phyloP scores from a whole-genome alignment of 306 rosid genomes.

The Cicer arietinum region DNA sequence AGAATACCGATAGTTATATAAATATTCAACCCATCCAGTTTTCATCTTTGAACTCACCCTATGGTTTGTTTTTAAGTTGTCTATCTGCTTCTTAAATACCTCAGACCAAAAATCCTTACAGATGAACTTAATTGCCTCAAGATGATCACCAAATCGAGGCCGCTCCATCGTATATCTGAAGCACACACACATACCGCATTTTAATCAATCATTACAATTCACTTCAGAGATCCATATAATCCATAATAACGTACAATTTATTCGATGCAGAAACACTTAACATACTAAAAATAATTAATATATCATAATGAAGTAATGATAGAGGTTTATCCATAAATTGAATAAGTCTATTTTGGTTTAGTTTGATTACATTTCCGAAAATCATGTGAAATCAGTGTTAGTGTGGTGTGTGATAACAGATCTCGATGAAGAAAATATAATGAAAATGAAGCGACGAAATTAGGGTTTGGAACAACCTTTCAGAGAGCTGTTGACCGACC shows the following conservation, averaged over 20 bases:
- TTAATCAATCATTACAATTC: slow-evolving; percentile 17
- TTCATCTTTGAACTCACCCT: slow-evolving; percentile 59
- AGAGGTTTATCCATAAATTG: not conserved
- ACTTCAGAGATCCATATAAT: not conserved
- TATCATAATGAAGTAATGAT: not conserved
- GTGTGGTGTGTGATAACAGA: not conserved
- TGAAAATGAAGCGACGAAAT: slow-evolving; percentile 3
- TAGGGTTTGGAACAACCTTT: slow-evolving; percentile 62
- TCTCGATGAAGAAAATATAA: slow-evolving; percentile 17
- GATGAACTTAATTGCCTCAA: slow-evolving; percentile 95
- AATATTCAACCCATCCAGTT: not conserved
- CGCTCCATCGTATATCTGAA: slow-evolving; percentile 90
- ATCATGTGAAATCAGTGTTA: not conserved
- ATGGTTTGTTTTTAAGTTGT: slow-evolving; percentile 95
- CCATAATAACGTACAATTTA: not conserved
- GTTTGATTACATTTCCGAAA: not conserved
- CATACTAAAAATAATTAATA: slow-evolving; percentile 7
- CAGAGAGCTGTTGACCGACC: slow-evolving; percentile 98
- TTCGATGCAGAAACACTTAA: slow-evolving; percentile 1
- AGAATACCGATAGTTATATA: not conserved
- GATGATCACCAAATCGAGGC: slow-evolving; percentile 91
- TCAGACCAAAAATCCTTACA: slow-evolving; percentile 99
- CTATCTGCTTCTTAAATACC: slow-evolving; percentile 97
- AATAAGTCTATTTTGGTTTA: not conserved
- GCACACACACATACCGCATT: slow-evolving; percentile 14